These are phyloP conservation scores for Aspergillus asperescens DNA, from an alignment of 495 filamentous ascomycete species.

Conservation along the genomic window DNA sequence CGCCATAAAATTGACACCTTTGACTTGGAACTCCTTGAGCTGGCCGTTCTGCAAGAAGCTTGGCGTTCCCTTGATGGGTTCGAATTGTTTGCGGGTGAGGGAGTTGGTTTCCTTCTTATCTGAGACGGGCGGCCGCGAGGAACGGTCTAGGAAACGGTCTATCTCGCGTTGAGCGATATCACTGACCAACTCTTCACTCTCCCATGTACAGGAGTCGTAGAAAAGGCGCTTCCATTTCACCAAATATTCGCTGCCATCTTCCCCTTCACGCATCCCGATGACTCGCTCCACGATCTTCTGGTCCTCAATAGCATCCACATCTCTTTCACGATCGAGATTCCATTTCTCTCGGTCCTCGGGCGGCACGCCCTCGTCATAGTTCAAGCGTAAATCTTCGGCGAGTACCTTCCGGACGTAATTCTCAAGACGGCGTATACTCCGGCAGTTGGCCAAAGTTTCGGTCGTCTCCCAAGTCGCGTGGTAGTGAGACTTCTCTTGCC, in stretches of 20 bases:
- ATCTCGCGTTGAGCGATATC: constrained; percentile 77
- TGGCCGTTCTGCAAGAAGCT: constrained; percentile 78
- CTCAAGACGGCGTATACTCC: constrained; percentile 79
- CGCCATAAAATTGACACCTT: constrained; percentile 87
- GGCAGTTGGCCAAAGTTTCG: constrained; percentile 58
- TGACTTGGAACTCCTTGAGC: constrained; percentile 89
- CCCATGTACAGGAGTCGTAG: constrained; percentile 95
- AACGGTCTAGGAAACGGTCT: constrained; percentile 82
- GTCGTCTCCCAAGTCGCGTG: constrained; percentile 92
- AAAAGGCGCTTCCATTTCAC: constrained; percentile 86
- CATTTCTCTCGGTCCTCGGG: constrained; percentile 88
- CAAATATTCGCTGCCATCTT: constrained; percentile 74
- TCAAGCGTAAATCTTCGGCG: constrained; percentile 64
- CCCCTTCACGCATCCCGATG: constrained; percentile 70
- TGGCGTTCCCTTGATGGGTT: constrained; percentile 72
- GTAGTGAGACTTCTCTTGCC: constrained; percentile 90
- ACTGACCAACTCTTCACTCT: constrained; percentile 67
- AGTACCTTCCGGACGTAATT: constrained; percentile 88
- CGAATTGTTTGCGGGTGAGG: constrained; percentile 63
- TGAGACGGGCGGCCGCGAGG: constrained; percentile 67
- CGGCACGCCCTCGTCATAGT: constrained; percentile 62
- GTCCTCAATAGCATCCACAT: constrained; percentile 75
- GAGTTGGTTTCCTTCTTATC: constrained; percentile 68
- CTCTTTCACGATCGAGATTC: constrained; percentile 80
- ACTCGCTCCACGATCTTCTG: constrained; percentile 89